Evolutionary conservation across 257 asterid species (phyloP), one percentile per base, ranked within the genome.

Genomic region (Nicotiana undulata): DNA sequence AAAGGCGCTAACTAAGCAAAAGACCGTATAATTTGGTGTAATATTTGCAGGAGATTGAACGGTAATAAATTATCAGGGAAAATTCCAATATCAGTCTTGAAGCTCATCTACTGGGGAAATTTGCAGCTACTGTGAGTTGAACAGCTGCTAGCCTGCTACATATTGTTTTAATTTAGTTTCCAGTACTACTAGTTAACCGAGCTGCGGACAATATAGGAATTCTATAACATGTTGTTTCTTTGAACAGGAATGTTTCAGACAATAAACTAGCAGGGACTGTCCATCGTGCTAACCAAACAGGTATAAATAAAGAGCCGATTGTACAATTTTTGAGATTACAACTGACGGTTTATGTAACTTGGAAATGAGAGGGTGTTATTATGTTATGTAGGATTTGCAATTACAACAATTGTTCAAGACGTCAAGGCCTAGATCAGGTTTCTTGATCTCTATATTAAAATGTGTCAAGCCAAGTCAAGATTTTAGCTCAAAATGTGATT

Each of bases 221-320:
- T 31, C 24, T 6, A 64, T n/a, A 28, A 28, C 24, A n/a, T 22
- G 7, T 64, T 3, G 15, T 6, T 29, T 29, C 2, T 4, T 34
- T 44, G 34, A 44, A 70, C 86, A 89, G 92, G 84, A 55, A 89
- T 64, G 83, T 89, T 44, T 84, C 86, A 17, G 29, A 81, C 84
- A 89, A 89, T 81, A 63, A 56, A 4, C 67, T 89, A 80, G 82
- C 70, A 15, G 90, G 92, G 63, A 81, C 87, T 44, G 29, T 79
- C 16, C 51, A 20, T 70, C 37, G 31, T 20, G 3, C 58, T 44
- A 70, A 40, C 6, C 26, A 44, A 44, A 44, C 34, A 70, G 77
- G 77, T 70, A 40, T 37, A 70, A 67, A 34, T 37, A 34, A 20
- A 5, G 20, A 4, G 22, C 49, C 11, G n/a, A 68, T 68, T 40